Conservation (phyloP, 148 eudicot genomes). For the Vaccinium myrtillus region DNA sequence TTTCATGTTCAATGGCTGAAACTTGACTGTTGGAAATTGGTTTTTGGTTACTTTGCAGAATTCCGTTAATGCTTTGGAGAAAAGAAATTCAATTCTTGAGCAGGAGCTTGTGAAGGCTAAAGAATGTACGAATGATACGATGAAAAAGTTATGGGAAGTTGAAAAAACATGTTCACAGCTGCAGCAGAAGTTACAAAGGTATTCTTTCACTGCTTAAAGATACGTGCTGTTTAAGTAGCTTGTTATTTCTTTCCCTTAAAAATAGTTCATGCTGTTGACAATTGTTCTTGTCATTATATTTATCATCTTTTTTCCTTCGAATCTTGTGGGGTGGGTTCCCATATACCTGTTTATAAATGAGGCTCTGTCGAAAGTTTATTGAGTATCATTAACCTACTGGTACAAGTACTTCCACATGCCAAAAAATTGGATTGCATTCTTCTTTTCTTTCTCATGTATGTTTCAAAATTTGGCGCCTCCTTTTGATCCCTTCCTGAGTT, state of each 20-base stretch:
- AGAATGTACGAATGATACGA: conserved; percentile 47
- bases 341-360: background rate
- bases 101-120: conserved; percentile 60
- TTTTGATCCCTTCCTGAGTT: conserved; percentile 2
- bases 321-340: background rate
- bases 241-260: background rate
- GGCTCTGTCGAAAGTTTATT: background rate
- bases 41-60: conserved; percentile 42
- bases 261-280: background rate
- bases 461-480: conserved; percentile 1
- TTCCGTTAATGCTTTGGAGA: conserved; percentile 59
- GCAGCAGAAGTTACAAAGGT: conserved; percentile 78
- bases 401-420: background rate
- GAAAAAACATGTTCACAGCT: conserved; percentile 68
- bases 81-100: conserved; percentile 63
- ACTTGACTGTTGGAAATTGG: background rate
- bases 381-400: background rate
- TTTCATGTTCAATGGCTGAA: background rate
- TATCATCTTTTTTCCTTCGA: background rate
- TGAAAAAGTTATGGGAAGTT: conserved; percentile 64
- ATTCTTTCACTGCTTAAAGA: background rate
- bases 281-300: background rate
- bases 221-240: conserved; percentile 2
- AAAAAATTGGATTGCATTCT: conserved; percentile 1
- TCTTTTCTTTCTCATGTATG: background rate